Conservation (phyloP, 805 yeast species). For the Clavispora asparagi region DNA sequence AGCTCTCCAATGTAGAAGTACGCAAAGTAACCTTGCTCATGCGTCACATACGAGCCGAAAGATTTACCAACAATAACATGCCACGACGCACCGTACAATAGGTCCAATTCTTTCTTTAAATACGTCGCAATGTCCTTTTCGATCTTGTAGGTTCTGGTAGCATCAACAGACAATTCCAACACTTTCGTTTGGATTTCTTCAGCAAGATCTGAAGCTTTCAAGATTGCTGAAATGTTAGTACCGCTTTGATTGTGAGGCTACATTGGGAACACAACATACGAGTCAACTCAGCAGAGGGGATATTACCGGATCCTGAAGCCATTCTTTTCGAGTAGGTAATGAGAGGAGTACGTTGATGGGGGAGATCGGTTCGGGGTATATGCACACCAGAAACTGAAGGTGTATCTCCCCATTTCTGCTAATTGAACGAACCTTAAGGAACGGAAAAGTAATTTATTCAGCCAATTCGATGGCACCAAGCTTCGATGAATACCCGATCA, state of each 20-base stretch:
- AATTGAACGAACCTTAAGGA: too few relatives aligned
- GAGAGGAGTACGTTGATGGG: neutral
- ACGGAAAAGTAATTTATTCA: too few relatives aligned
- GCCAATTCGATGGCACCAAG: too few relatives aligned
- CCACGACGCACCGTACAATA: conserved; percentile 66
- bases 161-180: conserved; percentile 42
- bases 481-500: too few relatives aligned
- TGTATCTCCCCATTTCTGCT: too few relatives aligned
- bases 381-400: neutral
- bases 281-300: conserved; percentile 4
- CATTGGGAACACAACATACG: conserved; percentile 3
- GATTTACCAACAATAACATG: conserved; percentile 77
- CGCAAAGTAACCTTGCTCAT: conserved; percentile 66
- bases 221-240: conserved; percentile 23
- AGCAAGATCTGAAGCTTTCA: conserved; percentile 41
- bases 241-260: neutral
- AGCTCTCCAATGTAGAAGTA: conserved; percentile 66
- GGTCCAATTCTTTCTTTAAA: conserved; percentile 64
- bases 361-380: neutral
- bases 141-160: conserved; percentile 37
- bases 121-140: conserved; percentile 63
- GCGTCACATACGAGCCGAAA: conserved; percentile 77
- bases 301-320: neutral
- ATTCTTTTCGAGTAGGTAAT: neutral
- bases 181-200: conserved; percentile 50